Evolutionary conservation across 2,329 filamentous ascomycete genomes (phyloP), one percentile per base, ranked within the genome.

Genomic region (Botrytis galanthina): DNA sequence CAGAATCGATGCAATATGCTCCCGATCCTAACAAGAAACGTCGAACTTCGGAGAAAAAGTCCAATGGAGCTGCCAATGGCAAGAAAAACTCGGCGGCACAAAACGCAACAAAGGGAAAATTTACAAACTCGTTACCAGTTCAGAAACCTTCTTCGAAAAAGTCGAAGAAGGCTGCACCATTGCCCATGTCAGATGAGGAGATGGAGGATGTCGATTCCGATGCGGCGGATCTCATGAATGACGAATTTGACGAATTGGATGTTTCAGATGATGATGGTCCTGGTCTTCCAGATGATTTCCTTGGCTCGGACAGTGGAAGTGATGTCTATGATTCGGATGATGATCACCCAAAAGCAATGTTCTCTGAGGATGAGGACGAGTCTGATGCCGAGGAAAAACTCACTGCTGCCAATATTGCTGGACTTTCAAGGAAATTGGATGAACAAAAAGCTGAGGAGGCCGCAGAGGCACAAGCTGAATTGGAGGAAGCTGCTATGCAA

Each of bases 401-500:
- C 77, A 99, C 94, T 70, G 95, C 95, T 2, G 96, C 96, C 75
- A 99, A 99, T 83, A 98, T 99, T 76, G 96, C 92, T 79, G 96
- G 96, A 74, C 85, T 99, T 73, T 95, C 95, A 72, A 88, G 90
- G 78, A 95, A 94, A 82, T 84, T 99, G 73, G 95, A 99, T 81
- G 86, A 89, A 79, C 86, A 96, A 80, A 86, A 88, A 80, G 92
- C 92, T 62, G 87, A 92, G 74, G 93, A 97, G 76, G 93, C 91
- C 29, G 94, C 91, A 37, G 93, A 95, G 75, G 94, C 93, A 37
- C 90, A 95, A 78, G 92, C 91, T 48, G 96, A 99, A 82, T 84
- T 98, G 81, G 90, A 94, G 80, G 93, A 98, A 77, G 90, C 89
- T 62, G 92, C 93, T 14, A 83, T 98, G 82, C 94, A 97, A 84